phyloP scores from a whole-genome alignment of 1,139 yeast genomes.

The Saccharomycopsis phalli region DNA sequence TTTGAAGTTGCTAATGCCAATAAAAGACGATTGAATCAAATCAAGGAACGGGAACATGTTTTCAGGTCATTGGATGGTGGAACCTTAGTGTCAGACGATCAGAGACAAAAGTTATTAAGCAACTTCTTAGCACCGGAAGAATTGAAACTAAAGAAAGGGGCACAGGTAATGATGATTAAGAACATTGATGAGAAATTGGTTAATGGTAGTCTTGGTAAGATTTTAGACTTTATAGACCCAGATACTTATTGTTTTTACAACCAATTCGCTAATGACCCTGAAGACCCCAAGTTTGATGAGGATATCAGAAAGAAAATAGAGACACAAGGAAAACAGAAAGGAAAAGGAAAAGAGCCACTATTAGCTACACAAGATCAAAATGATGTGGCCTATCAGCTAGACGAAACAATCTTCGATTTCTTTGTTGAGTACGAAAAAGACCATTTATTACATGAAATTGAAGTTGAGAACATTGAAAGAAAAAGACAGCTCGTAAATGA shows the following conservation, averaged over 20 bases:
- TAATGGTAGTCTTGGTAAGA: slow-evolving; percentile 87
- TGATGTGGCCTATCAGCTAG: slow-evolving; percentile 22
- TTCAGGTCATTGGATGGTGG: slow-evolving; percentile 64
- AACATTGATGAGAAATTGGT: slow-evolving; percentile 82
- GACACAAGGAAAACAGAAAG: slow-evolving; percentile 40
- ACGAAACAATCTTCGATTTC: slow-evolving; percentile 42
- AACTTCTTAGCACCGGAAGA: slow-evolving; percentile 65
- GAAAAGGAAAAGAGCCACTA: slow-evolving; percentile 24
- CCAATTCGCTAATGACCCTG: slow-evolving; percentile 22
- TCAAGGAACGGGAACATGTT: slow-evolving; percentile 38
- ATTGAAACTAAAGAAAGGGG: slow-evolving; percentile 62
- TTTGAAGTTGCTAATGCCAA: slow-evolving; percentile 80
- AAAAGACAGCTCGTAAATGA: slow-evolving; percentile 32
- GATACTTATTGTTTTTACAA: slow-evolving; percentile 39
- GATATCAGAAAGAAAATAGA: slow-evolving; percentile 26
- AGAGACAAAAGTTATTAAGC: slow-evolving; percentile 39
- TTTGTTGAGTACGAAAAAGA: slow-evolving; percentile 32
- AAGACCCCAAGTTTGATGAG: not conserved
- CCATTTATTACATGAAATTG: slow-evolving; percentile 26
- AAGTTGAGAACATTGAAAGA: slow-evolving; percentile 27
- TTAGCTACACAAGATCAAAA: not conserved
- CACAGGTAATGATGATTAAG: slow-evolving; percentile 95
- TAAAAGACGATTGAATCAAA: slow-evolving; percentile 37
- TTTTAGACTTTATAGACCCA: slow-evolving; percentile 62
- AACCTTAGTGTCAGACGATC: slow-evolving; percentile 35